Evolutionary conservation across 1,284 basidiomycete species (phyloP), one percentile per base, ranked within the genome.

Genomic region (Ganoderma sp.): DNA sequence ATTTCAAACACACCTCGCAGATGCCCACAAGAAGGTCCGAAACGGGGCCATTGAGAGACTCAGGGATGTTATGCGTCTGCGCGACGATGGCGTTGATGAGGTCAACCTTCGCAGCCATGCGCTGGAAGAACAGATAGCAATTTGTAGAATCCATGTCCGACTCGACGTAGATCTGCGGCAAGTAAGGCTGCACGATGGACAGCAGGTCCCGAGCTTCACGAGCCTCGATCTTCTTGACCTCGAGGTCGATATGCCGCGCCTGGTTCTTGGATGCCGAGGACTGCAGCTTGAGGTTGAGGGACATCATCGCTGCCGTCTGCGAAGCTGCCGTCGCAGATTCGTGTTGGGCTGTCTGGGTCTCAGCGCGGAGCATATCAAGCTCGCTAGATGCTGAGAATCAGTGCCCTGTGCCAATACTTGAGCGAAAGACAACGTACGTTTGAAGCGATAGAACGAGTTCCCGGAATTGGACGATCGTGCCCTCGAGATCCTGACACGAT

Each of bases 231-330:
- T 88, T 90, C 77, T 88, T 89, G 73, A 97, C 82, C 76, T 97
- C 96, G 34, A 96, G 84, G 70, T 98, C 96, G 67, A 98, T 92
- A 22, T 87, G 90, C 78, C 91, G 91, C 17, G 93, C 90, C 76
- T 97, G 96, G 71, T 93, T 93, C 85, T 97, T 98, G 45, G 90
- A 87, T 0, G 93, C 95, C 1, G 93, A 88, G 0, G 92, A 93
- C 78, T 98, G 96, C 3, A 98, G 85, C 78, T 95, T 97, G 78
- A 97, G 85, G 77, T 98, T 98, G 67, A 97, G 84, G 64, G 95
- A 95, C 84, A 98, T 90, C 83, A 98, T 91, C 69, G 92, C 88
- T 66, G 95, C 86, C 59, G 91, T 87, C 83, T 96, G 88, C 52
- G 92, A 87, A 67, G 88, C 84, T 72, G 92, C 84, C 17, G 87